Conservation (phyloP, 768 basidiomycete species). For the Tulasnella calospora region DNA sequence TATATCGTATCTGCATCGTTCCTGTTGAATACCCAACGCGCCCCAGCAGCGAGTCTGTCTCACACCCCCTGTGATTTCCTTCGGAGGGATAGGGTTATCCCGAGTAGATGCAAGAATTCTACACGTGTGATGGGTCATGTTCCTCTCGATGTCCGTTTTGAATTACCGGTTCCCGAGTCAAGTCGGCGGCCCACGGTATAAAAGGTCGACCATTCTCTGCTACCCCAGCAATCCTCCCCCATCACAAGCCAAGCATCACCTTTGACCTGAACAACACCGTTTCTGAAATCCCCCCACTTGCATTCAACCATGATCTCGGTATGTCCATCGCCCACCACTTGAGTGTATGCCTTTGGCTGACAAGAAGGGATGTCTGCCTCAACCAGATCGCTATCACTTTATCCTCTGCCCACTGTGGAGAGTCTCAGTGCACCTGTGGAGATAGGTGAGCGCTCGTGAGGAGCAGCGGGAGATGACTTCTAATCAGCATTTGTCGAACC, state of each 20-base stretch:
- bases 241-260: not conserved
- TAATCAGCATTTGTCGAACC: not conserved
- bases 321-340: not conserved
- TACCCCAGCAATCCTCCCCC: not conserved
- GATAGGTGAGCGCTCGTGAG: constrained; percentile 37
- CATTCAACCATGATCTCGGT: not conserved
- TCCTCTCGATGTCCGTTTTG: not conserved
- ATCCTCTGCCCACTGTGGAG: constrained; percentile 48
- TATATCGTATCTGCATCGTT: not conserved
- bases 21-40: too few species aligned
- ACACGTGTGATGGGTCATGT: not conserved
- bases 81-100: not conserved
- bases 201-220: not conserved
- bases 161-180: constrained; percentile 1
- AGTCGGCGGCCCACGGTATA: not conserved
- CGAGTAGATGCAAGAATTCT: not conserved
- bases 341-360: not conserved
- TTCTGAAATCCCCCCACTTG: not conserved
- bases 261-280: not conserved
- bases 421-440: constrained; percentile 50
- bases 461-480: not conserved
- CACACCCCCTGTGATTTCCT: not conserved
- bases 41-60: not conserved
- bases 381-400: constrained; percentile 28
- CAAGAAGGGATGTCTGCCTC: not conserved